Base-by-base conservation (phyloP, 257 asterid species). In the Plantago ovata region DNA sequence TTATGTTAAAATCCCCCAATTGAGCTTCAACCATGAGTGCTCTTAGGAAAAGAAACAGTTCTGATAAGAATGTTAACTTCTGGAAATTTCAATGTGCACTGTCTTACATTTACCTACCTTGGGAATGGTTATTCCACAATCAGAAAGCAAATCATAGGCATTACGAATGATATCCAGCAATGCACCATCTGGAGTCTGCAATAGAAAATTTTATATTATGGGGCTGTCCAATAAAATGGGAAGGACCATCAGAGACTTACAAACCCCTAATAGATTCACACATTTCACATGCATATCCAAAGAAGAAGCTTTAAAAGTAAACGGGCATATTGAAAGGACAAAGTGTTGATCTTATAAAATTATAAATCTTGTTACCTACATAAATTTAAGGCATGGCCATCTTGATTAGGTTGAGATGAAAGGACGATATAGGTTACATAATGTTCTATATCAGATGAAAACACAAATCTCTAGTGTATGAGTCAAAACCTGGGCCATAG, bases 161-260 rank as follows among this genome's bases (percentile, higher is more conserved):
- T 93, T 93, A n/a, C 97, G 99, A 76, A 81, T 76, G 64, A 89
- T 77, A 74, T 93, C 99, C 95, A 93, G 67, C 69, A 93, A 72
- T 19, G 99, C 74, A 52, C 99, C 99, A 76, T 93, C 97, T 22
- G 99, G 97, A 72, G 99, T 93, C 99, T 93, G 94, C 90, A 75
- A 65, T 52, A 68, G 61, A 47, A 67, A 28, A 8, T 28, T n/a
- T n/a, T 42, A 24, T 43, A 56, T 16, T 32, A 28, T 19, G 39
- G 24, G n/a, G n/a, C n/a, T n/a, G n/a, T n/a, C n/a, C 38, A 36
- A 19, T 28, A 55, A 8, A 28, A 50, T 9, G 19, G 56, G 66
- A 63, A 56, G 36, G 36, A 49, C 60, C 24, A 38, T 38, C 63
- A 47, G 52, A 52, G 56, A 20, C 32, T 58, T 43, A 13, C 16